These are phyloP conservation scores for Yamadazyma triangularis DNA, from an alignment of 1,139 yeast genomes.

Conservation along the genomic window DNA sequence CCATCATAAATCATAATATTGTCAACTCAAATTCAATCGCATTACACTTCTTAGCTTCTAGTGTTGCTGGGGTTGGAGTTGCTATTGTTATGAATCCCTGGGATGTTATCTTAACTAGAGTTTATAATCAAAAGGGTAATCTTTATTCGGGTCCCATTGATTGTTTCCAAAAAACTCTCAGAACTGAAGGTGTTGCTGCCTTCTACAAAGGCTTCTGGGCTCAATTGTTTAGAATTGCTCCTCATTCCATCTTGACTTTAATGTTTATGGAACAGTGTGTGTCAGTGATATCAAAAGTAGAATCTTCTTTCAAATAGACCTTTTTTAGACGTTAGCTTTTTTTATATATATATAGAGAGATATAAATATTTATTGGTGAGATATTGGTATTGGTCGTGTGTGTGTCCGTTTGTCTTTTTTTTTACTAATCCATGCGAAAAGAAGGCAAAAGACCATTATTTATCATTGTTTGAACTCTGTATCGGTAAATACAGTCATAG, in stretches of 20 bases:
- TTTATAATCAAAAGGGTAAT: conserved; percentile 90
- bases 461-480: too few species aligned
- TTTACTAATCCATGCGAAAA: too few species aligned
- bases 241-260: conserved; percentile 86
- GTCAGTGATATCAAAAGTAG: conserved; percentile 42
- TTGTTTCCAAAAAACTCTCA: conserved; percentile 78
- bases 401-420: too few species aligned
- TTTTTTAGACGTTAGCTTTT: too few species aligned
- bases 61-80: conserved; percentile 86
- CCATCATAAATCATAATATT: conserved; percentile 44
- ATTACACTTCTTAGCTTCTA: conserved; percentile 70
- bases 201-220: conserved; percentile 94
- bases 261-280: conserved; percentile 95
- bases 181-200: conserved; percentile 80
- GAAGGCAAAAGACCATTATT: too few species aligned
- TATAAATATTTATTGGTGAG: too few species aligned
- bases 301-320: conserved; percentile 8
- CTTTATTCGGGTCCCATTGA: conserved; percentile 84
- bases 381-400: too few species aligned
- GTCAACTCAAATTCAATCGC: conserved; percentile 60
- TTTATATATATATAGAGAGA: too few species aligned
- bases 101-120: conserved; percentile 91
- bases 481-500: too few species aligned
- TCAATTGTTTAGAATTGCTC: conserved; percentile 86
- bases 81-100: conserved; percentile 96